Evolutionary conservation across 441 rosid genomes (phyloP).

Genomic region (Gossypium trilobum): DNA sequence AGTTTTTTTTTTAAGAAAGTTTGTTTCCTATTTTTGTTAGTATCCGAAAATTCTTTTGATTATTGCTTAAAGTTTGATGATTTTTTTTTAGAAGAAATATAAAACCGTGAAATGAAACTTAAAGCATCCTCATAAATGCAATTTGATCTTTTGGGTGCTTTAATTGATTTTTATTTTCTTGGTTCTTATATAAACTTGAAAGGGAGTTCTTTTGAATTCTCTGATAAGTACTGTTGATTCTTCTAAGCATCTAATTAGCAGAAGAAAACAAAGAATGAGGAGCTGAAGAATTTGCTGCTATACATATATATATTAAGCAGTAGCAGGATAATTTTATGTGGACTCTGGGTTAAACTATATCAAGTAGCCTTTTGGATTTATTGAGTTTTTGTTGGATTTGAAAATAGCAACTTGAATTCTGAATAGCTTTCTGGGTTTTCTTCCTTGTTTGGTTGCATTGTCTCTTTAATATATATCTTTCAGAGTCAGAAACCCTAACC

Average conservation of each 20-base stretch:
- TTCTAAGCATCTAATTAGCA: slow-evolving; percentile 18
- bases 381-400: slow-evolving; percentile 34
- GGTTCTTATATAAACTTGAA: slow-evolving; percentile 5
- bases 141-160: not conserved
- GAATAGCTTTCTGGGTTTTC: slow-evolving; percentile 31
- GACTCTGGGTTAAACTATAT: slow-evolving; percentile 49
- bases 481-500: slow-evolving; percentile 36
- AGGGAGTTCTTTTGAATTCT: not conserved
- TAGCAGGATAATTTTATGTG: slow-evolving; percentile 27
- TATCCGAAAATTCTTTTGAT: not conserved
- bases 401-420: slow-evolving; percentile 34
- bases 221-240: slow-evolving; percentile 13
- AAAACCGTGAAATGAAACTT: not conserved
- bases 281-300: slow-evolving; percentile 21
- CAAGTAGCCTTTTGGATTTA: slow-evolving; percentile 39
- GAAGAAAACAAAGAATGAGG: slow-evolving; percentile 23
- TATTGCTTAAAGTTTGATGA: not conserved
- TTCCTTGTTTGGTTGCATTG: slow-evolving; percentile 30
- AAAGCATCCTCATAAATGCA: not conserved
- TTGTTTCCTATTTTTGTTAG: slow-evolving; percentile 11
- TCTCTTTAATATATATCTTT: slow-evolving; percentile 28
- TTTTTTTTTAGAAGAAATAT: not conserved
- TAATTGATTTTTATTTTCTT: not conserved
- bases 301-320: not conserved
- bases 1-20: not conserved